phyloP scores from a whole-genome alignment of 192 early-diverging fungal genomes.

The Spizellomyces punctatus region DNA sequence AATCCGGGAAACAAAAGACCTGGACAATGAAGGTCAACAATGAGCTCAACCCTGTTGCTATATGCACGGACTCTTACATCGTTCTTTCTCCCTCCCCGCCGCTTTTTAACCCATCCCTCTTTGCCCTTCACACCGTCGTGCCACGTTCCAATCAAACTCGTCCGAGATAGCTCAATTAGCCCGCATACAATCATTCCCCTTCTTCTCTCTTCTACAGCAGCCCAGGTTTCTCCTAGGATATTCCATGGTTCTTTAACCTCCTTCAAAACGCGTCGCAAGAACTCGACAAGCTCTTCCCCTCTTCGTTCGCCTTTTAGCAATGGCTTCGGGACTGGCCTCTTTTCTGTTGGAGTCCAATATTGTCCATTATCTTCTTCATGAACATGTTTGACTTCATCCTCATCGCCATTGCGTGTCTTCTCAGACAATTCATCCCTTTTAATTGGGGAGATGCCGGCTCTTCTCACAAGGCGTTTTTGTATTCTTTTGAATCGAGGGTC shows the following conservation, averaged over 20 bases:
- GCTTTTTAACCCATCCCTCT: constrained; percentile 34
- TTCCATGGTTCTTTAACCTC: constrained; percentile 36
- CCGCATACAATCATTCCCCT: constrained; percentile 28
- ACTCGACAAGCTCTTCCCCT: constrained; percentile 21
- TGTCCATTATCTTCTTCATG: neutral
- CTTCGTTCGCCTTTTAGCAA: neutral
- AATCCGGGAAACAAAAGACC: constrained; percentile 36
- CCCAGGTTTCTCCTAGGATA: constrained; percentile 10
- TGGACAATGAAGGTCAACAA: neutral
- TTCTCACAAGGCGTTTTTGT: constrained; percentile 11
- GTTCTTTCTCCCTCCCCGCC: constrained; percentile 33
- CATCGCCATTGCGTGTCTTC: neutral
- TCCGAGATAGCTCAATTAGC: constrained; percentile 34
- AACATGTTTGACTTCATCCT: neutral
- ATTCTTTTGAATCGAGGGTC: constrained; percentile 7
- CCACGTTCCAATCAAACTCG: constrained; percentile 31
- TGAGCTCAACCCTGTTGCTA: too few species aligned
- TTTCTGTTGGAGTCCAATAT: constrained; percentile 1
- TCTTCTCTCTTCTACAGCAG: constrained; percentile 28
- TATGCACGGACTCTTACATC: constrained; percentile 3
- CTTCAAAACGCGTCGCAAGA: constrained; percentile 18
- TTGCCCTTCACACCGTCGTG: constrained; percentile 30
- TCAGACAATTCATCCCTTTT: neutral
- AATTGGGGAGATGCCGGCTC: constrained; percentile 7
- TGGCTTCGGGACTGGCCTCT: constrained; percentile 3